Percentiles rank a stretch among this genome's conserved stretches.
phyloP scores from a whole-genome alignment of 768 basidiomycete genomes.

The Rhizopogon salebrosus region DNA sequence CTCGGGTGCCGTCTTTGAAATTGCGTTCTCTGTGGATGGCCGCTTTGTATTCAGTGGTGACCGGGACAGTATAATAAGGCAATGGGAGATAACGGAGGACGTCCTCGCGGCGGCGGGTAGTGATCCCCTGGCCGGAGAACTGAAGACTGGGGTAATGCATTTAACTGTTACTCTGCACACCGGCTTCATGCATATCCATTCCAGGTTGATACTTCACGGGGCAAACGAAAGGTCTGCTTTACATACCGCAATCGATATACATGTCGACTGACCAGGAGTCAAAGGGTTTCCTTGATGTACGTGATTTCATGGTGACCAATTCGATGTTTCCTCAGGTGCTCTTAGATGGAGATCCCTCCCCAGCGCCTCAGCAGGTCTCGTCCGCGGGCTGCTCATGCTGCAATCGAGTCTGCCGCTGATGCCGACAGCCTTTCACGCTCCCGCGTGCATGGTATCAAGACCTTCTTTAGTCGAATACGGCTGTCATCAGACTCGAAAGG shows the following conservation, averaged over 20 bases:
- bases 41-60: neutral
- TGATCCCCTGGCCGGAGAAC: neutral
- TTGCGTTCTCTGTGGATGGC: neutral
- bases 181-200: neutral
- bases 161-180: no score
- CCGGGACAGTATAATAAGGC: neutral
- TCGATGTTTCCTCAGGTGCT: neutral
- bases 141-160: neutral
- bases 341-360: no score
- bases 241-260: neutral
- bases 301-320: neutral
- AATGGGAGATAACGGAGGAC: neutral
- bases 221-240: neutral
- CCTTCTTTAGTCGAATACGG: neutral
- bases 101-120: neutral
- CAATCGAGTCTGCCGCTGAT: neutral
- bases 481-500: neutral
- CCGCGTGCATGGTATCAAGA: neutral
- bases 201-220: neutral
- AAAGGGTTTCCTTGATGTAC: neutral
- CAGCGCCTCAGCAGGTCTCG: neutral
- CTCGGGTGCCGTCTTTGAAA: no score
- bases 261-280: neutral
- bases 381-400: neutral
- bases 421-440: neutral